Evolutionary conservation across 352 stramenopile species (phyloP), one percentile per base, ranked within the genome.

Genomic region (Phytophthora capsici): DNA sequence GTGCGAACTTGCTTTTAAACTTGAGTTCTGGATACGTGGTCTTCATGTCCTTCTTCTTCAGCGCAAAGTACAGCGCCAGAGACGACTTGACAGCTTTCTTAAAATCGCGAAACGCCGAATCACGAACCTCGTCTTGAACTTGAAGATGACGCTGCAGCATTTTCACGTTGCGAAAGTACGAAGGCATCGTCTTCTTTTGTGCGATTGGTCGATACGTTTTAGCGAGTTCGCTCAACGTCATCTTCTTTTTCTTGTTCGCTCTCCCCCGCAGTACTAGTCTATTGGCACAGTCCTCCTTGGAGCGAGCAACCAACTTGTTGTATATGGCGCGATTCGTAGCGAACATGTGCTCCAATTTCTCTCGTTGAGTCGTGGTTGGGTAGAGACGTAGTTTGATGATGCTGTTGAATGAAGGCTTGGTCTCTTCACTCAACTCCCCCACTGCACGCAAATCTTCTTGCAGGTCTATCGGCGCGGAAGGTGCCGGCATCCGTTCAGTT

Each of bases 291-390:
- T 73, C 38, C n/a, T 62, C 32, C n/a, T 26, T 26, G 0, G 58
- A 69, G 2, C 1, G 8, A 14, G 23, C 47, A 6, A 69, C 53
- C 6, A 65, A 6, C 41, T 69, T 62, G 41, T 69, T 73, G 43
- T 69, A 73, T 6, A 73, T 37, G 2, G 57, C 58, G 32, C 58
- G 37, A 19, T 73, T 46, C 8, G 52, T 48, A 0, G 37, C 52
- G n/a, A 69, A 66, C 52, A 69, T 63, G 6, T 69, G 25, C 0
- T 54, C 38, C n/a, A 54, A 14, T 3, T 41, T 41, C n/a, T n/a
- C n/a, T n/a, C n/a, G n/a, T n/a, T 41, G 3, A 5, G 8, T 17
- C 1, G 36, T 41, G 4, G n/a, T n/a, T n/a, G 36, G 36, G n/a
- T 19, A 41, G 5, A 41, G 14, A 3, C 36, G 36, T 5, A 41